Conservation (phyloP, 1,284 basidiomycete species). For the Porogramme epimiltina region DNA sequence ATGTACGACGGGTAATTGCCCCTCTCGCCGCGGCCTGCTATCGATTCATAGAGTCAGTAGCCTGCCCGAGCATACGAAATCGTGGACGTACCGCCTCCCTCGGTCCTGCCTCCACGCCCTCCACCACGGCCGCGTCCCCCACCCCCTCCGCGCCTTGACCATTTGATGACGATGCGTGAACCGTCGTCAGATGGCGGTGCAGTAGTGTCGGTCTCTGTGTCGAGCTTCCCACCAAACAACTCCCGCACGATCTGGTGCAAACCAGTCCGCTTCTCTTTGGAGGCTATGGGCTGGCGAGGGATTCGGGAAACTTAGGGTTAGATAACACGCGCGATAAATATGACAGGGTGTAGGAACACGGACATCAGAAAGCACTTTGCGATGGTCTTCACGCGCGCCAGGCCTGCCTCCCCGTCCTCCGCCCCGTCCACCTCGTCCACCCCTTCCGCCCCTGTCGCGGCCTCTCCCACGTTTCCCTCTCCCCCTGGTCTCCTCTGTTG, state of each 20-base stretch:
- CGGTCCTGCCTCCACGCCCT: conserved; percentile 44
- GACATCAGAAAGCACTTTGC: conserved; percentile 82
- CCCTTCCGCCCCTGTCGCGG: conserved; percentile 45
- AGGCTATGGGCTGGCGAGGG: conserved; percentile 68
- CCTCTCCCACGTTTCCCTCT: conserved; percentile 42
- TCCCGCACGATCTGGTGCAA: conserved; percentile 85
- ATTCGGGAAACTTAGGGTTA: conserved; percentile 20
- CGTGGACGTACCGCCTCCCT: conserved; percentile 31
- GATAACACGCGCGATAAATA: conserved; percentile 19
- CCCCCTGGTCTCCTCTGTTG: conserved; percentile 31
- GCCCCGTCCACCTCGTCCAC: conserved; percentile 47
- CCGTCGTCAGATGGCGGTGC: conserved; percentile 57
- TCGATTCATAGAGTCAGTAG: background rate
- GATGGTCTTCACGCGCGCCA: conserved; percentile 56
- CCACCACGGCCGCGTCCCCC: conserved; percentile 42
- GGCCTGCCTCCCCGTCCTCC: conserved; percentile 42
- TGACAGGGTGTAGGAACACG: conserved; percentile 32
- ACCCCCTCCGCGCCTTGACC: conserved; percentile 55
- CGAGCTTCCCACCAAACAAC: conserved; percentile 81
- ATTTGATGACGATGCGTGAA: conserved; percentile 73
- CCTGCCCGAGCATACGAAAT: background rate
- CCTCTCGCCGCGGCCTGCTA: conserved; percentile 42
- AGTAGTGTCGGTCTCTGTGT: conserved; percentile 75
- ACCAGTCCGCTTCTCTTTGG: conserved; percentile 80
- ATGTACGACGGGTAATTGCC: conserved; percentile 87